These are phyloP conservation scores for Solanum ahanhuiri DNA, from an alignment of 257 asterid genomes.

Conservation along the genomic window DNA sequence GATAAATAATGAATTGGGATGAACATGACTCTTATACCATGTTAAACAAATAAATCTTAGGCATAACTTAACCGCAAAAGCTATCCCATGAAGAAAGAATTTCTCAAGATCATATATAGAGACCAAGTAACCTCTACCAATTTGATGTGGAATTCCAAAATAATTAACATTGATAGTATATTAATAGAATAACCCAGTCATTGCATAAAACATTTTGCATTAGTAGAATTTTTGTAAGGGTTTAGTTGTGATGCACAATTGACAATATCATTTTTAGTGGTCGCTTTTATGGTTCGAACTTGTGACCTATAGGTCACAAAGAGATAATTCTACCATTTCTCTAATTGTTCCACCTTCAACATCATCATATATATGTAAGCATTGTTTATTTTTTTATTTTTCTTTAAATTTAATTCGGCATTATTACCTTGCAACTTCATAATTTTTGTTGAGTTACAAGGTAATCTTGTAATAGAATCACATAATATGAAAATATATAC, in stretches of 20 bases:
- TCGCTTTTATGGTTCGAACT: no score
- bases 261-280: no score
- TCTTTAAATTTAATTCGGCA: background rate
- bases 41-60: background rate
- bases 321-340: background rate
- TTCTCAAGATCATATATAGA: background rate
- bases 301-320: no score
- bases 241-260: no score
- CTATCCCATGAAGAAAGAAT: background rate
- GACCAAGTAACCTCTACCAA: background rate
- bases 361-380: no score
- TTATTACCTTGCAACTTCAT: background rate
- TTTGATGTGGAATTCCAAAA: background rate
- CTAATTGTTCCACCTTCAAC: background rate
- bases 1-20: background rate
- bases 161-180: background rate
- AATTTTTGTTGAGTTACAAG: no score
- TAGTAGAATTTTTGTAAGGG: no score
- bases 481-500: no score
- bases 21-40: background rate
- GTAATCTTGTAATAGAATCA: no score
- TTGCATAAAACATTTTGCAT: no score
- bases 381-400: no score
- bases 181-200: background rate
- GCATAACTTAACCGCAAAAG: background rate